phyloP scores from a whole-genome alignment of 768 basidiomycete genomes.

The Tephrocybe sp. region DNA sequence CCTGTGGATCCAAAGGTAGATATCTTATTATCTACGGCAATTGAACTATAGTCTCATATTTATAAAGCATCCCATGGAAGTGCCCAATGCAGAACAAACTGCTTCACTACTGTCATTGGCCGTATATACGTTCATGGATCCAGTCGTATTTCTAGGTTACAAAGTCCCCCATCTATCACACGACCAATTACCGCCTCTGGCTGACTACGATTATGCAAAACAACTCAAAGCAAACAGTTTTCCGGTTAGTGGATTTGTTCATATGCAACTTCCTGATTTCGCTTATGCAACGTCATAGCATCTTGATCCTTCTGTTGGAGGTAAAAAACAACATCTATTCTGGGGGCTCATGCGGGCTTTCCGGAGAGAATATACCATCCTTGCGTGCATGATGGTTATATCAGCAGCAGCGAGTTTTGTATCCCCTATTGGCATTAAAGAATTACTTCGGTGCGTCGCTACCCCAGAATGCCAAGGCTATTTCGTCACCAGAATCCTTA shows the following conservation, averaged over 20 bases:
- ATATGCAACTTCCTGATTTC: background rate
- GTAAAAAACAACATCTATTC: slow-evolving; percentile 43
- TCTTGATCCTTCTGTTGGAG: slow-evolving; percentile 37
- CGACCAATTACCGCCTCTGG: slow-evolving; percentile 60
- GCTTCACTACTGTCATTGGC: slow-evolving; percentile 42
- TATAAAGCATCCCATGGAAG: slow-evolving; percentile 29
- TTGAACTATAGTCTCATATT: background rate
- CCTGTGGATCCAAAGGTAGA: slow-evolving; percentile 50
- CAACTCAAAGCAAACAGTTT: slow-evolving; percentile 26
- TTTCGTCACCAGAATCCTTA: background rate
- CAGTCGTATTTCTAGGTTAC: slow-evolving; percentile 44
- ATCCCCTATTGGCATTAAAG: slow-evolving; percentile 40
- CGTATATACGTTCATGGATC: slow-evolving; percentile 55
- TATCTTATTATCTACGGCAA: background rate
- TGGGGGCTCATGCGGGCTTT: slow-evolving; percentile 42
- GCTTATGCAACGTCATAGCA: slow-evolving; percentile 21
- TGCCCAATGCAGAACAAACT: slow-evolving; percentile 50
- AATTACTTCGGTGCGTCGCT: slow-evolving; percentile 33
- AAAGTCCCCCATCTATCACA: slow-evolving; percentile 44
- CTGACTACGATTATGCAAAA: slow-evolving; percentile 51
- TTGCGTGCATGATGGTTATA: slow-evolving; percentile 26
- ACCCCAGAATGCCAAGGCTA: background rate
- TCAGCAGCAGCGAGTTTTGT: slow-evolving; percentile 27
- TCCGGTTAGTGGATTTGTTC: slow-evolving; percentile 20
- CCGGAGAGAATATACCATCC: slow-evolving; percentile 30